These are phyloP conservation scores for Lophium mytilinum DNA, from an alignment of 495 filamentous ascomycete genomes.

Conservation along the genomic window DNA sequence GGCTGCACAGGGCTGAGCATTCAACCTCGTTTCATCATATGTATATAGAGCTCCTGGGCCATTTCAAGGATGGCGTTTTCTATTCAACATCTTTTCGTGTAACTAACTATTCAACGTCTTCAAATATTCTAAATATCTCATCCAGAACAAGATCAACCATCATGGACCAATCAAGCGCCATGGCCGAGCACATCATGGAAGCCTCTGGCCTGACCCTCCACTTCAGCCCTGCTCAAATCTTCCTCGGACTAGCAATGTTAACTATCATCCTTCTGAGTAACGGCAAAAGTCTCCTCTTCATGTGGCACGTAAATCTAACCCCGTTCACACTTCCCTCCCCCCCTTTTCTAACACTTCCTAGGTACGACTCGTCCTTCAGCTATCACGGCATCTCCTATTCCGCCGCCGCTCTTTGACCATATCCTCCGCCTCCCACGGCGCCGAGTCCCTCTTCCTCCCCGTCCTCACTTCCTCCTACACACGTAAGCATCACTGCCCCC, in stretches of 20 bases:
- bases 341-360: not conserved
- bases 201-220: slow-evolving; percentile 3
- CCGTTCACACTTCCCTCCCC: not conserved
- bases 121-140: not conserved
- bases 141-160: not conserved
- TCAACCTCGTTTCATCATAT: too few relatives aligned
- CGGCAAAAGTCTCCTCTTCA: slow-evolving; percentile 6
- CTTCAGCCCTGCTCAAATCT: slow-evolving; percentile 3
- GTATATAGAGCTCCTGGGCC: too few relatives aligned
- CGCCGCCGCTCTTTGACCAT: slow-evolving; percentile 4
- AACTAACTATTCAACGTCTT: not conserved
- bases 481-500: slow-evolving; percentile 32
- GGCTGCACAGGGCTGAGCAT: too few relatives aligned
- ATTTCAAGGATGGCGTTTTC: too few relatives aligned
- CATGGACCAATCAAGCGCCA: not conserved
- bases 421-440: slow-evolving; percentile 5
- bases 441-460: slow-evolving; percentile 11
- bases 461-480: slow-evolving; percentile 20
- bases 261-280: slow-evolving; percentile 9
- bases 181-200: not conserved
- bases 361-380: slow-evolving; percentile 10
- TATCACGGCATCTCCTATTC: slow-evolving; percentile 14
- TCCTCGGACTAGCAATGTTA: slow-evolving; percentile 6
- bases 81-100: not conserved
- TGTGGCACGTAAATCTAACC: slow-evolving; percentile 13